Evolutionary conservation across 208 protist species (phyloP), one percentile per base, ranked within the genome.

Genomic region (Acanthamoeba lenticulata): DNA sequence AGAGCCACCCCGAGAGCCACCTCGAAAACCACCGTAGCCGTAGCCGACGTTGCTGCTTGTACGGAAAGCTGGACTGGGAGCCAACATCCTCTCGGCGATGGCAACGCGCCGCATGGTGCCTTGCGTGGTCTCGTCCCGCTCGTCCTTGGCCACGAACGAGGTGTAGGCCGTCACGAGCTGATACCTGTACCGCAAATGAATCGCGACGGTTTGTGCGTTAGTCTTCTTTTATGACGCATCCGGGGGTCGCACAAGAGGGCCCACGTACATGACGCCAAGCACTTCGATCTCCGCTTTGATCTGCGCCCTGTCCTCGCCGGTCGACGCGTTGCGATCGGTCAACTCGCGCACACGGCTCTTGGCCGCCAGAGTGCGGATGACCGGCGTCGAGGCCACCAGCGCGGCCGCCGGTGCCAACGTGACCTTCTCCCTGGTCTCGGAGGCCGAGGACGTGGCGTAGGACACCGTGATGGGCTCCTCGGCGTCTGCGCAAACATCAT

Each of bases 121-220:
- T 13, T 42, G 7, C 0, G 88, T 92, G 52, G 88, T 55, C 32
- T 92, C 88, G 13, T 67, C n/a, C 4, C 88, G 52, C 24, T 92
- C 88, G 27, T 92, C 88, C 40, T 17, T 55, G 42, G 88, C 88
- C 38, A 92, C 88, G 45, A 92, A 92, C 21, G 88, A 92, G 4
- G 88, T 55, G 62, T 92, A 27, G 9, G 57, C 40, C 1, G 88
- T 60, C 27, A 38, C n/a, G 55, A 92, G 40, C 32, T 92, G 88
- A 74, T 77, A 74, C 13, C 88, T 92, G 40, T 32, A 1, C n/a
- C 21, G 32, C 9, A n/a, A 55, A 89, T n/a, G 42, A 90, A 67
- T n/a, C 36, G 40, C 27, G 15, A 81, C n/a, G 19, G 36, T 81
- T 34, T 40, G 69, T 13, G n/a, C n/a, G n/a, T n/a, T n/a, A n/a